Conservation (phyloP, 2,329 filamentous ascomycete genomes). For the Trichophyton rubrum region DNA sequence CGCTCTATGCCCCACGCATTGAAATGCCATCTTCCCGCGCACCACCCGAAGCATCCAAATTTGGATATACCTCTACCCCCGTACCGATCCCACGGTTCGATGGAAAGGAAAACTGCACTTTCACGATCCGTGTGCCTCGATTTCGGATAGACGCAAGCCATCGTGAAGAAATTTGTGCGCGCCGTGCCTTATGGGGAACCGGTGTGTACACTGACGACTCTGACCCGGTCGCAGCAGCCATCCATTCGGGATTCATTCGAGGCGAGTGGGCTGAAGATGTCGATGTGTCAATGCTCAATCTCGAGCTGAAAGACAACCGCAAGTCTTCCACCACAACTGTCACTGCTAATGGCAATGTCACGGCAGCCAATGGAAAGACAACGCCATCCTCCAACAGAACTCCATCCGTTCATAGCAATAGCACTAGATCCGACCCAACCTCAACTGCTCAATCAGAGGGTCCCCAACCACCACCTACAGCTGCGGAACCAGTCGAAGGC, state of each 20-base stretch:
- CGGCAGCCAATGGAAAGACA: constrained; percentile 3
- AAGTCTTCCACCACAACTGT: constrained; percentile 29
- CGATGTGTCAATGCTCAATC: constrained; percentile 53
- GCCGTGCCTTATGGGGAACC: constrained; percentile 78
- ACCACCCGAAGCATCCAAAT: constrained; percentile 39
- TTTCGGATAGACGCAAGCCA: constrained; percentile 58
- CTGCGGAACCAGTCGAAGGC: constrained; percentile 12
- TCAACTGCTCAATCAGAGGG: neutral
- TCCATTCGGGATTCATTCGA: constrained; percentile 84
- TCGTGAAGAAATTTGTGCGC: constrained; percentile 70
- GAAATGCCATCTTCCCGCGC: constrained; percentile 33
- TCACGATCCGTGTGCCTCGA: constrained; percentile 75
- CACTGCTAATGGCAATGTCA: constrained; percentile 24
- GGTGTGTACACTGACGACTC: constrained; percentile 95
- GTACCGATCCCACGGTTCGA: constrained; percentile 64
- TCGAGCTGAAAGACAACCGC: constrained; percentile 38
- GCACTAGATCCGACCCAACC: constrained; percentile 5
- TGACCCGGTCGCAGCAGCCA: constrained; percentile 80
- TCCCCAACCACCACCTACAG: neutral
- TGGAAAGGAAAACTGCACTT: constrained; percentile 74
- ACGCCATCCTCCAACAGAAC: constrained; percentile 7
- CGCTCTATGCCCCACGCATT: constrained; percentile 63
- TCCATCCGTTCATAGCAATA: neutral
- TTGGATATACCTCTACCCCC: constrained; percentile 48
- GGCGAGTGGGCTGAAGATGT: constrained; percentile 76